Percentiles rank a stretch among this genome's conserved stretches.
Evolutionary conservation across 805 yeast species (phyloP).

Genomic region (Schizosaccharomyces lindneri): DNA sequence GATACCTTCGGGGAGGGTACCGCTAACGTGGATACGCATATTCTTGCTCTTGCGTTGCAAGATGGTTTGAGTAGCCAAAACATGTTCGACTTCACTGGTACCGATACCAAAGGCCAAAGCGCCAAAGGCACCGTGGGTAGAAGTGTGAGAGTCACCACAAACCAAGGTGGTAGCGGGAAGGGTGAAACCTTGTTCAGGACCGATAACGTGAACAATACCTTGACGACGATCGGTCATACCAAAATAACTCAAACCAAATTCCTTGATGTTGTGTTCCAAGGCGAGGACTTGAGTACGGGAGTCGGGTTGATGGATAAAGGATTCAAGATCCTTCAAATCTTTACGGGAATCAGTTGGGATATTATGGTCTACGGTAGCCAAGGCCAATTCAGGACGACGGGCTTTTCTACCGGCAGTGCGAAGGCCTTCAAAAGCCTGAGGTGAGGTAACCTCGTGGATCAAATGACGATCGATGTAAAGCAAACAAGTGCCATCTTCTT

Average conservation of each 20-base stretch:
- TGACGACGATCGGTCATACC: constrained; percentile 90
- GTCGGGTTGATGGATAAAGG: constrained; percentile 75
- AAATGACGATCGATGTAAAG: constrained; percentile 89
- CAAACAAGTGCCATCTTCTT: constrained; percentile 64
- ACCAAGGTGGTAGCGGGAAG: constrained; percentile 96
- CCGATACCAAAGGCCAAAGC: constrained; percentile 96
- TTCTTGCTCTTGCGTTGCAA: constrained; percentile 78
- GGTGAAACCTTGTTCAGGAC: constrained; percentile 97
- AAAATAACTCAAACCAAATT: constrained; percentile 69
- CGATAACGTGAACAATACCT: constrained; percentile 95
- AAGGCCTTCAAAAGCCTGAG: constrained; percentile 95
- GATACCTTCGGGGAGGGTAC: constrained; percentile 65
- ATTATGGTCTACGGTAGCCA: constrained; percentile 26
- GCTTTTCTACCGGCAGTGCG: constrained; percentile 66
- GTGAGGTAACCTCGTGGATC: constrained; percentile 96
- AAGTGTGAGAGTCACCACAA: constrained; percentile 97
- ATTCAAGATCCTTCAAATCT: constrained; percentile 41
- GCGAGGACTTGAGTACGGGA: constrained; percentile 82
- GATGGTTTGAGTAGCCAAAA: constrained; percentile 85
- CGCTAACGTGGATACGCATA: constrained; percentile 72
- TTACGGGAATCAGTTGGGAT: constrained; percentile 84
- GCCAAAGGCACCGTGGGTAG: constrained; percentile 98
- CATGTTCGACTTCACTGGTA: constrained; percentile 97
- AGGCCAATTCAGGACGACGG: constrained; percentile 33
- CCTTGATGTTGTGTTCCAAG: constrained; percentile 74